These are phyloP conservation scores for Kodamaea suecica DNA, from an alignment of 1,139 yeast genomes.

Conservation along the genomic window DNA sequence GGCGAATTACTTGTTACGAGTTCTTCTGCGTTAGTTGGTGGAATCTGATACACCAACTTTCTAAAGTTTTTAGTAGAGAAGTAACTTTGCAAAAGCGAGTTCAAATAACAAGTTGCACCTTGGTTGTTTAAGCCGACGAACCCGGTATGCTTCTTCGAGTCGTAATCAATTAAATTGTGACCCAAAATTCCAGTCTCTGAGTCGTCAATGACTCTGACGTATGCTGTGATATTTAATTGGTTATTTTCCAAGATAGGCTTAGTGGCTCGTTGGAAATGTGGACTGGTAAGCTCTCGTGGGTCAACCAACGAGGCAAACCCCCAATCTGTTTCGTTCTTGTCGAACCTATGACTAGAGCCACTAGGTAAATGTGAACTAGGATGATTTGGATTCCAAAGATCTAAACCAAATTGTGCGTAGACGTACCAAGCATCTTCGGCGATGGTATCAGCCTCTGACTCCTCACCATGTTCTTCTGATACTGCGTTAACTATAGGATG, in stretches of 20 bases:
- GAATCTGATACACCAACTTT: conserved; percentile 83
- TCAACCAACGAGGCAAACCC: conserved; percentile 84
- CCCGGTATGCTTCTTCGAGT: conserved; percentile 84
- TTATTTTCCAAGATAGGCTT: conserved; percentile 54
- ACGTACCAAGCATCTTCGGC: conserved; percentile 59
- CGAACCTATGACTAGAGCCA: conserved; percentile 79
- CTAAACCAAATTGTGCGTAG: conserved; percentile 88
- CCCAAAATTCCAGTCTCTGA: conserved; percentile 88
- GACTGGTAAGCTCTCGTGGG: conserved; percentile 42
- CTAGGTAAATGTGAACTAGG: conserved; percentile 60
- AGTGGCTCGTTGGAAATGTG: conserved; percentile 15
- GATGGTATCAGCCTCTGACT: conserved; percentile 27
- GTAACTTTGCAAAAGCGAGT: conserved; percentile 86
- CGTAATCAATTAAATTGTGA: conserved; percentile 83
- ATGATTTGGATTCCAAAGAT: conserved; percentile 77
- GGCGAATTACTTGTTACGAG: conserved; percentile 1
- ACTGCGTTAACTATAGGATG: conserved; percentile 34
- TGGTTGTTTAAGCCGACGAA: conserved; percentile 92
- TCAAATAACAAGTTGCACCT: conserved; percentile 96
- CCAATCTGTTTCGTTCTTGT: conserved; percentile 83
- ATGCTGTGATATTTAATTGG: conserved; percentile 69
- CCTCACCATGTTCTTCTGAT: conserved; percentile 13
- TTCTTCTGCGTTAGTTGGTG: conserved; percentile 41
- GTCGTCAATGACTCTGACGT: conserved; percentile 75
- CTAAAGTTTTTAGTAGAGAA: conserved; percentile 82